Base-by-base conservation (phyloP, 371 early-diverging fungal species). In the Lichtheimia ramosa region DNA sequence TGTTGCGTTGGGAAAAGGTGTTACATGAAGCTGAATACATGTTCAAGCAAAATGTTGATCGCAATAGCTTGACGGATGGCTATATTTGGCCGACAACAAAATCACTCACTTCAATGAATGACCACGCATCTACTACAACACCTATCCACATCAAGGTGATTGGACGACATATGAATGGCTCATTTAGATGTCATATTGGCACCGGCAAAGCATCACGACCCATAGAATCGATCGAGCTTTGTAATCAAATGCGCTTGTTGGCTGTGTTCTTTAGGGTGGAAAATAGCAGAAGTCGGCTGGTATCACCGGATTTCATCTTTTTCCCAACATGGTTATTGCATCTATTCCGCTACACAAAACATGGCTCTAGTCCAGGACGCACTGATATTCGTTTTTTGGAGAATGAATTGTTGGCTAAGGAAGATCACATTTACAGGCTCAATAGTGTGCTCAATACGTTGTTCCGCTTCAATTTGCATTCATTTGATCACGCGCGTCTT, bases 311-410 rank as follows among this genome's bases (percentile, higher is more conserved):
- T 4, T 79, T 79, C 24, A 71, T 79, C 43, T 70, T 73, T 43
- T 79, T 79, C 18, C 79, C 79, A 15, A 71, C 76, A 0, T 79
- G 79, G 79, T 42, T 79, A 5, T 65, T 79, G 0, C 76, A 79
- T 48, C 58, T 75, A 8, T 79, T 79, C 34, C 67, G 73, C 1
- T 79, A 75, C 50, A 70, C 76, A 2, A 68, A 79, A 25, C 67
- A 79, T 58, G 76, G 56, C 14, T 43, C 54, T 8, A 70, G 69
- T 3, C 76, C 76, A 5, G 79, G 79, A n/a, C 70, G 79, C 39
- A 73, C 74, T 3, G 76, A 75, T 23, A 68, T 79, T 27, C 63
- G 79, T 0, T 79, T 79, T 28, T 25, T 75, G 8, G 76, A 74
- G 43, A 72, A 79, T 59, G 74, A 70, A 15, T 61, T 61, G 16